Percentiles rank a stretch among this genome's conserved stretches.
These are phyloP conservation scores for Omphalotus olearius DNA, from an alignment of 1,284 basidiomycete species.

Conservation along the genomic window DNA sequence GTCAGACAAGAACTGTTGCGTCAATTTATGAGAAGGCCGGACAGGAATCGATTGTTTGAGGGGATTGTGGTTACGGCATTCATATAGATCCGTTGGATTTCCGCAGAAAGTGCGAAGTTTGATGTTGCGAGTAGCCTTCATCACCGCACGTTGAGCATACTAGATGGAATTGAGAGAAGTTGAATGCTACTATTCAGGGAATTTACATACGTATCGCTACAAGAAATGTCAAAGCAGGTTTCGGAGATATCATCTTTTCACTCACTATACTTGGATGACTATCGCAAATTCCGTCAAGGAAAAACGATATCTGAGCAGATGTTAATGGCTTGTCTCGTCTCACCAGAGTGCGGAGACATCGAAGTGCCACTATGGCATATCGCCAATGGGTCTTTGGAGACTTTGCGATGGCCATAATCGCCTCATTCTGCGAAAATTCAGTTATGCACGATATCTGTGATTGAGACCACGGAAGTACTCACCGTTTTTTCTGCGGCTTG, in stretches of 20 bases:
- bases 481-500: slow-evolving; percentile 41
- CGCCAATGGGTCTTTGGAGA: slow-evolving; percentile 77
- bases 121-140: slow-evolving; percentile 64
- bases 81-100: slow-evolving; percentile 52
- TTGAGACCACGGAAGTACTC: slow-evolving; percentile 17
- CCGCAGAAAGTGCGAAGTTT: slow-evolving; percentile 76
- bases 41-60: slow-evolving; percentile 45
- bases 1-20: slow-evolving; percentile 47
- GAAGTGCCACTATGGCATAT: slow-evolving; percentile 72
- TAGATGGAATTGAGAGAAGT: slow-evolving; percentile 21
- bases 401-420: slow-evolving; percentile 49
- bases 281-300: slow-evolving; percentile 53
- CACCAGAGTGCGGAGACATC: slow-evolving; percentile 71
- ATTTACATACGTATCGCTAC: slow-evolving; percentile 56
- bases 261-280: slow-evolving; percentile 62
- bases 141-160: slow-evolving; percentile 67
- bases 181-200: slow-evolving; percentile 1
- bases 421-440: slow-evolving; percentile 29
- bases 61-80: slow-evolving; percentile 53
- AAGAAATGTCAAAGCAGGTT: slow-evolving; percentile 12
- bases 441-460: not conserved
- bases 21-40: slow-evolving; percentile 53
- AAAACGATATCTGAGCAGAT: slow-evolving; percentile 47
- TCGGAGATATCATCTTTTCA: slow-evolving; percentile 12
- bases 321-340: slow-evolving; percentile 69